Evolutionary conservation across 805 yeast species (phyloP).

Genomic region (Teunomyces pallodes): DNA sequence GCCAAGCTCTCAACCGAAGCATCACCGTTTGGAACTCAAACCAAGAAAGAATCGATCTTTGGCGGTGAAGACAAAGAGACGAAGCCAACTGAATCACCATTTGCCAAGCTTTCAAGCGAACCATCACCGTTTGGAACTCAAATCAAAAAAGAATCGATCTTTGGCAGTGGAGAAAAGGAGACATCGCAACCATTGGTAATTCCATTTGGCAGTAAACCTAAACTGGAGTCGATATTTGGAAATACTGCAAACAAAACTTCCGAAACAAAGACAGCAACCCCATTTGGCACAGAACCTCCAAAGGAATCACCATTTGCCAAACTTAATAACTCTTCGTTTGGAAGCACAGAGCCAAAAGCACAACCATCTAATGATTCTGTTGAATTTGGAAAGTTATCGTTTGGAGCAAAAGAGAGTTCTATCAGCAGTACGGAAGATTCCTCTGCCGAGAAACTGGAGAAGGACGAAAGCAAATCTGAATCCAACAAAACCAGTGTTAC

Average conservation of each 20-base stretch:
- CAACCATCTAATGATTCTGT: not conserved
- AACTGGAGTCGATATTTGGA: slow-evolving; percentile 16
- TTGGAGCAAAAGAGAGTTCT: not conserved
- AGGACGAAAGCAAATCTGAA: not conserved
- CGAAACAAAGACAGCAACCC: no score
- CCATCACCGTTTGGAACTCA: not conserved
- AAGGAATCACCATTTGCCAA: slow-evolving; percentile 14
- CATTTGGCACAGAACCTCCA: not conserved
- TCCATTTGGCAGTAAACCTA: no score
- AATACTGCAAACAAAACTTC: not conserved
- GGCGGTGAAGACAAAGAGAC: slow-evolving; percentile 6
- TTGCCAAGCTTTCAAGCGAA: slow-evolving; percentile 7
- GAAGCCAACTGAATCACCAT: slow-evolving; percentile 7
- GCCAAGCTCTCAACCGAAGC: slow-evolving; percentile 6
- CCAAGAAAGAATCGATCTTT: slow-evolving; percentile 16
- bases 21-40: slow-evolving; percentile 12
- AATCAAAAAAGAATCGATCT: slow-evolving; percentile 4
- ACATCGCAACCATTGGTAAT: no score
- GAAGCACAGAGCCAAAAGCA: not conserved
- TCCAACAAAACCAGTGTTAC: not conserved
- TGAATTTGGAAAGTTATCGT: not conserved
- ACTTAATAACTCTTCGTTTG: slow-evolving; percentile 3
- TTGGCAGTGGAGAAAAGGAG: not conserved
- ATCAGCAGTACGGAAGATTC: not conserved
- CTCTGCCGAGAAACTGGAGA: not conserved